A percentile compares a stretch with the other conserved stretches of the same genome.
phyloP scores from a whole-genome alignment of 2,329 filamentous ascomycete species.

The Aspergillus intermedius region DNA sequence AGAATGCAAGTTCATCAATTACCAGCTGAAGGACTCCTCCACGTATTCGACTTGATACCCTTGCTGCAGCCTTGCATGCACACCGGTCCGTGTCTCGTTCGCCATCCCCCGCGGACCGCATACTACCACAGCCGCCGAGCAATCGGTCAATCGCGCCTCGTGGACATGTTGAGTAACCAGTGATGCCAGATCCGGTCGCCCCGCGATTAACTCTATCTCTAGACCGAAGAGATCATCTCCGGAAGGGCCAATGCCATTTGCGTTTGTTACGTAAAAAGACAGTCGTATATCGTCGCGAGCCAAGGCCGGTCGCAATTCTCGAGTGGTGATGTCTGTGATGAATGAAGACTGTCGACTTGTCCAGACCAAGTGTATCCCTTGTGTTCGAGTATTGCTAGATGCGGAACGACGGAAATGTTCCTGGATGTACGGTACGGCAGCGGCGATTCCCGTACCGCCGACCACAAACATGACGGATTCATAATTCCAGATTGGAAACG shows the following conservation, averaged over 20 bases:
- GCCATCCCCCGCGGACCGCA: slow-evolving; percentile 44
- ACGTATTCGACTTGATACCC: slow-evolving; percentile 38
- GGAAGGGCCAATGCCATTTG: background rate
- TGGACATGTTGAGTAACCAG: slow-evolving; percentile 28
- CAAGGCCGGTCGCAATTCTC: slow-evolving; percentile 22
- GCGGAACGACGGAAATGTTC: slow-evolving; percentile 21
- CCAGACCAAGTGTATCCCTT: slow-evolving; percentile 31
- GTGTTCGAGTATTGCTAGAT: slow-evolving; percentile 11
- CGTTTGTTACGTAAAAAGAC: slow-evolving; percentile 24
- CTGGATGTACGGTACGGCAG: slow-evolving; percentile 42
- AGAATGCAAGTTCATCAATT: background rate
- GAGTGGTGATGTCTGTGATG: slow-evolving; percentile 19
- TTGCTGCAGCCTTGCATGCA: slow-evolving; percentile 29
- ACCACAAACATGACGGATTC: slow-evolving; percentile 49
- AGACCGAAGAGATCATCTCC: background rate
- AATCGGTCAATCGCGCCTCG: slow-evolving; percentile 20
- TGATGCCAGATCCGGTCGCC: slow-evolving; percentile 34
- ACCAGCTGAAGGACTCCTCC: slow-evolving; percentile 42
- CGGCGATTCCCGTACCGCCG: slow-evolving; percentile 27
- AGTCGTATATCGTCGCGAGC: slow-evolving; percentile 23
- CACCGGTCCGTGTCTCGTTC: slow-evolving; percentile 38
- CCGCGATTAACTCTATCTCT: slow-evolving; percentile 5
- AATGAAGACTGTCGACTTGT: slow-evolving; percentile 26
- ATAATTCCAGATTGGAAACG: slow-evolving; percentile 37
- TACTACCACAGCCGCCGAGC: slow-evolving; percentile 34